phyloP scores from a whole-genome alignment of 1,284 basidiomycete genomes.

The Fomitopsis pinicola region DNA sequence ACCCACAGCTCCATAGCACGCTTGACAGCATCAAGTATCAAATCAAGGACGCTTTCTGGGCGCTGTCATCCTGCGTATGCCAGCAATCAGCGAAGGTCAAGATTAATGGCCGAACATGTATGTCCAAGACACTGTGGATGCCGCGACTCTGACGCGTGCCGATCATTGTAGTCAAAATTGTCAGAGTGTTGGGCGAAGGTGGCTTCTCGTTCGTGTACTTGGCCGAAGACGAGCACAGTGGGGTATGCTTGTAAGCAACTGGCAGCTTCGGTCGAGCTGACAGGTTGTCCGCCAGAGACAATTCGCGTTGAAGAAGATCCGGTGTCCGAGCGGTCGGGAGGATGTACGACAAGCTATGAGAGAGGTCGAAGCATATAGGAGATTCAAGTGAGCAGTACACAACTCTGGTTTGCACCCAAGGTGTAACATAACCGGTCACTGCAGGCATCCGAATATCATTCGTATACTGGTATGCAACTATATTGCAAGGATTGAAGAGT shows the following conservation, averaged over 20 bases:
- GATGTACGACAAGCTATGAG: slow-evolving; percentile 84
- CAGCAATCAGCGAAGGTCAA: slow-evolving; percentile 81
- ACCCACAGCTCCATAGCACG: slow-evolving; percentile 27
- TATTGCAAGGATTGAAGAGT: background rate
- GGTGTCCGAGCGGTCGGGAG: slow-evolving; percentile 78
- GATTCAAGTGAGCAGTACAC: slow-evolving; percentile 69
- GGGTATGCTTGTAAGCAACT: slow-evolving; percentile 35
- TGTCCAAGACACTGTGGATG: slow-evolving; percentile 28
- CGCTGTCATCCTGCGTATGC: slow-evolving; percentile 75
- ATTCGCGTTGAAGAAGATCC: slow-evolving; percentile 94
- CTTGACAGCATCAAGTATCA: slow-evolving; percentile 69
- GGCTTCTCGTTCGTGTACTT: slow-evolving; percentile 95
- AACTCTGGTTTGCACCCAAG: background rate
- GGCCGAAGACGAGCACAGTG: slow-evolving; percentile 82
- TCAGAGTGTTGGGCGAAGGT: slow-evolving; percentile 90
- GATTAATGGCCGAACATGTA: slow-evolving; percentile 90
- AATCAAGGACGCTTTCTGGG: slow-evolving; percentile 75
- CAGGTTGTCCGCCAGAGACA: slow-evolving; percentile 49
- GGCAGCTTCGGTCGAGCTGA: background rate
- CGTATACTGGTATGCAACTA: slow-evolving; percentile 60
- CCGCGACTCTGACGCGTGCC: background rate
- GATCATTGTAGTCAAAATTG: slow-evolving; percentile 64
- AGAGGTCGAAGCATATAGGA: slow-evolving; percentile 87
- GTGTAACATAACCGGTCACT: background rate
- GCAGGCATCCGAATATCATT: slow-evolving; percentile 85